Evolutionary conservation across 805 yeast species (phyloP).

Genomic region (Zygotorulaspora danielsina): DNA sequence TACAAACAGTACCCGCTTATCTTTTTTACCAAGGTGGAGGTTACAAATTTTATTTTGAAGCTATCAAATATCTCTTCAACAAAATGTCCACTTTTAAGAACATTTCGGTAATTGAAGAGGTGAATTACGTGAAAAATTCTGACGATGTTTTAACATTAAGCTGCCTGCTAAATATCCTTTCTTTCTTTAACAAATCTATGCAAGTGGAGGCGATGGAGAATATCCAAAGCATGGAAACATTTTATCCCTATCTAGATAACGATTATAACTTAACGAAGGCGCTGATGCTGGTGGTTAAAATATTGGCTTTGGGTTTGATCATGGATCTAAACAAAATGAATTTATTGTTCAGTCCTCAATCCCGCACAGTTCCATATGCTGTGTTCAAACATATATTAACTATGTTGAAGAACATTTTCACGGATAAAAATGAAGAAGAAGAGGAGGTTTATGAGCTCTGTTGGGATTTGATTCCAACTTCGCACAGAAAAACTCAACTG

Average conservation of each 20-base stretch:
- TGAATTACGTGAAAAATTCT: slow-evolving; percentile 37
- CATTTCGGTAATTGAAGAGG: slow-evolving; percentile 34
- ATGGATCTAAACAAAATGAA: slow-evolving; percentile 18
- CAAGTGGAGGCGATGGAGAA: slow-evolving; percentile 36
- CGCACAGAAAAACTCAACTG: slow-evolving; percentile 23
- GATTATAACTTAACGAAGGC: slow-evolving; percentile 26
- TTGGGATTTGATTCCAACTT: slow-evolving; percentile 32
- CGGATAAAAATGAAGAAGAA: slow-evolving; percentile 36
- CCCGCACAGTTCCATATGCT: slow-evolving; percentile 34
- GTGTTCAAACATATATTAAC: slow-evolving; percentile 45
- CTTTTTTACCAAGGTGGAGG: slow-evolving; percentile 53
- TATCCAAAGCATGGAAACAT: slow-evolving; percentile 22
- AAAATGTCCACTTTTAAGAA: slow-evolving; percentile 24
- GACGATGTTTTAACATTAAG: slow-evolving; percentile 38
- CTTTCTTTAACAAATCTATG: slow-evolving; percentile 45
- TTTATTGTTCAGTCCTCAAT: slow-evolving; percentile 27
- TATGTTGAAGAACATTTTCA: slow-evolving; percentile 42
- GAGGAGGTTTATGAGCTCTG: slow-evolving; percentile 29
- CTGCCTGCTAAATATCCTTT: slow-evolving; percentile 42
- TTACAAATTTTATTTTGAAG: slow-evolving; percentile 30
- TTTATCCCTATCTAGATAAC: slow-evolving; percentile 22
- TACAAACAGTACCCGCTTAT: slow-evolving; percentile 40
- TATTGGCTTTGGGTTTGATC: slow-evolving; percentile 23
- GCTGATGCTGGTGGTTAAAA: slow-evolving; percentile 23
- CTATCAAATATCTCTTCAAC: slow-evolving; percentile 23